Base-by-base conservation (phyloP, 441 rosid genomes). In the Eutrema salsugineum region DNA sequence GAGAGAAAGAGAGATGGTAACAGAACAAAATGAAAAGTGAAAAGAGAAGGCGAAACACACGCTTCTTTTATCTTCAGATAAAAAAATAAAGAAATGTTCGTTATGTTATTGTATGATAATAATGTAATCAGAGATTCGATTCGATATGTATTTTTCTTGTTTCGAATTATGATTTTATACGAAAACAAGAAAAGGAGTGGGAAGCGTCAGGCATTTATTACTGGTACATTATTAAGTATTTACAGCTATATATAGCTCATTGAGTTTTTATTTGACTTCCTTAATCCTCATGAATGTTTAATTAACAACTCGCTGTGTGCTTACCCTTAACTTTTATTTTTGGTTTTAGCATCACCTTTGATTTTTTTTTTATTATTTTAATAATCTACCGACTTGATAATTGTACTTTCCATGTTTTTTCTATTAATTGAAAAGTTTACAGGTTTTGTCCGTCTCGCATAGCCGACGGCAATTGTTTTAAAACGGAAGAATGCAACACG, bases 31-130 rank as follows among this genome's bases (percentile, higher is more conserved):
- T 9, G 8, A 64, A 40, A 11, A 46, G 44, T 57, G 66, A 36
- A 63, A 54, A 63, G 63, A 33, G 53, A 33, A 68, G 28, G 56
- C 58, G 59, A 68, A 53, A 68, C 63, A 60, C 44, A 35, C 58
- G 69, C 57, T 67, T 60, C 42, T 60, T 73, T 66, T 42, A 66
- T n/a, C 53, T n/a, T 20, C 0, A 20, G n/a, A 59, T 32, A 16
- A 11, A 32, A 17, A 42, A 11, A 39, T 4, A 10, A 11, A 20
- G 7, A 39, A 53, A 6, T 32, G 65, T 43, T 55, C 15, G 5
- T 33, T 30, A 5, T n/a, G 42, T 59, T 8, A 19, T 43, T 35
- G 39, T 15, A 35, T 28, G 24, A 59, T 60, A 24, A 44, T 16
- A n/a, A 62, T 43, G 56, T 20, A 12, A 22, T 62, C 3, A 71